A percentile compares a stretch with the other conserved stretches of the same genome.
phyloP scores from a whole-genome alignment of 768 basidiomycete genomes.

The Lyophyllum shimeji region DNA sequence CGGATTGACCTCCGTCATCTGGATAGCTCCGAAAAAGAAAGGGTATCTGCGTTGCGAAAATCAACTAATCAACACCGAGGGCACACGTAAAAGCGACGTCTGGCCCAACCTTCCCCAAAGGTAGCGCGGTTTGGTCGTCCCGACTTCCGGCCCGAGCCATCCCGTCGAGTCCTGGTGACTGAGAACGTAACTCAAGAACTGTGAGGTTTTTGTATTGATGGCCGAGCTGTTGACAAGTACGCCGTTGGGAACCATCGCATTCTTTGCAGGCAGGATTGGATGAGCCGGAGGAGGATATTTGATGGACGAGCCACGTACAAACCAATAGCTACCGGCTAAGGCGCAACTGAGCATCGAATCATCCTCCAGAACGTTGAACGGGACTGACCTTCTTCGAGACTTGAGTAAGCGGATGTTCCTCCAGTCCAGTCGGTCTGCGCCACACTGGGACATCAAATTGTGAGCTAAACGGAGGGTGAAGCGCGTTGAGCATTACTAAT shows the following conservation, averaged over 20 bases:
- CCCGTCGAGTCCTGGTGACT: conserved; percentile 52
- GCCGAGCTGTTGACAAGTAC: conserved; percentile 43
- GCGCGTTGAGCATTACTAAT: conserved; percentile 27
- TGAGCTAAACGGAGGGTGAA: not conserved
- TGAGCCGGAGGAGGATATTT: not conserved
- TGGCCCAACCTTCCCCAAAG: conserved; percentile 48
- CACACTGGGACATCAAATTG: conserved; percentile 23
- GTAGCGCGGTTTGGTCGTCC: conserved; percentile 50
- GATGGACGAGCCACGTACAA: conserved; percentile 33
- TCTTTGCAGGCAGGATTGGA: conserved; percentile 27
- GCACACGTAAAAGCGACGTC: not conserved
- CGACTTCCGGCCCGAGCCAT: conserved; percentile 57
- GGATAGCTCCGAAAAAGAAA: conserved; percentile 58
- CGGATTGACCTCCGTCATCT: conserved; percentile 50
- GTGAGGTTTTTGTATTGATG: conserved; percentile 45
- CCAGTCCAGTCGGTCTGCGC: conserved; percentile 43
- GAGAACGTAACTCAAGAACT: conserved; percentile 50
- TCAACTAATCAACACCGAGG: not conserved
- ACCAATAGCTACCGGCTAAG: conserved; percentile 58
- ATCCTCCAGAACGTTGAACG: not conserved
- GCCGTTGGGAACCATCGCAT: conserved; percentile 54
- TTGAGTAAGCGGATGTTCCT: conserved; percentile 39
- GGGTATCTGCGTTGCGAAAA: conserved; percentile 39
- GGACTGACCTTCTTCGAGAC: conserved; percentile 39
- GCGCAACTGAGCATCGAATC: not conserved